phyloP scores from a whole-genome alignment of 2,329 filamentous ascomycete genomes.

The Xylaria sp. region DNA sequence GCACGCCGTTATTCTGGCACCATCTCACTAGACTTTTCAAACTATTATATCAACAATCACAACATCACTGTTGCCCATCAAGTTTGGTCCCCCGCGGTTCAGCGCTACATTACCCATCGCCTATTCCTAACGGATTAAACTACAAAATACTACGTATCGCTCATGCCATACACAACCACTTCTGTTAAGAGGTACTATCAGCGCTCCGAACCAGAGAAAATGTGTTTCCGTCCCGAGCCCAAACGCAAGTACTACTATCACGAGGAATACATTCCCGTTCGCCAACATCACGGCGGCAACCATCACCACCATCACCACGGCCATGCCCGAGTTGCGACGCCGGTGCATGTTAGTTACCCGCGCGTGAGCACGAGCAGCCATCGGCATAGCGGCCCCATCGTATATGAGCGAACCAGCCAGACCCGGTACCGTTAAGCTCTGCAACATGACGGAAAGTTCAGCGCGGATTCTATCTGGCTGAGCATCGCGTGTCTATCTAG shows the following conservation, averaged over 20 bases:
- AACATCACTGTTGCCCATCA: not conserved
- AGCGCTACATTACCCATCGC: not conserved
- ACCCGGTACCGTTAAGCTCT: slow-evolving; percentile 46
- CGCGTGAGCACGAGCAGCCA: slow-evolving; percentile 55
- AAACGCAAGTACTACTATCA: slow-evolving; percentile 65
- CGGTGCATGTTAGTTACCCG: slow-evolving; percentile 52
- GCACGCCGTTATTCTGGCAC: not conserved
- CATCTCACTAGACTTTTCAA: not conserved
- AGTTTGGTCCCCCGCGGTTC: too few species aligned
- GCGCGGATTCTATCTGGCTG: not conserved
- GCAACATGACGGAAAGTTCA: not conserved
- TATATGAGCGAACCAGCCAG: slow-evolving; percentile 56
- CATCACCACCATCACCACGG: slow-evolving; percentile 50
- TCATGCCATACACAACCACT: slow-evolving; percentile 36
- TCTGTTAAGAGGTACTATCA: slow-evolving; percentile 34
- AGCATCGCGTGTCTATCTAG: not conserved
- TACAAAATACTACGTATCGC: not conserved
- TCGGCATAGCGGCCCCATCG: slow-evolving; percentile 50
- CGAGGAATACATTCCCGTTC: slow-evolving; percentile 63
- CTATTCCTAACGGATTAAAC: not conserved
- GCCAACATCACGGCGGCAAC: slow-evolving; percentile 52
- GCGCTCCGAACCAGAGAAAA: slow-evolving; percentile 48
- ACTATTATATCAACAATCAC: not conserved
- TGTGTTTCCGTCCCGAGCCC: slow-evolving; percentile 63
- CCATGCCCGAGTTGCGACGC: slow-evolving; percentile 53